These are phyloP conservation scores for Tieghemostelium lacteum DNA, from an alignment of 78 protist genomes.

Conservation along the genomic window DNA sequence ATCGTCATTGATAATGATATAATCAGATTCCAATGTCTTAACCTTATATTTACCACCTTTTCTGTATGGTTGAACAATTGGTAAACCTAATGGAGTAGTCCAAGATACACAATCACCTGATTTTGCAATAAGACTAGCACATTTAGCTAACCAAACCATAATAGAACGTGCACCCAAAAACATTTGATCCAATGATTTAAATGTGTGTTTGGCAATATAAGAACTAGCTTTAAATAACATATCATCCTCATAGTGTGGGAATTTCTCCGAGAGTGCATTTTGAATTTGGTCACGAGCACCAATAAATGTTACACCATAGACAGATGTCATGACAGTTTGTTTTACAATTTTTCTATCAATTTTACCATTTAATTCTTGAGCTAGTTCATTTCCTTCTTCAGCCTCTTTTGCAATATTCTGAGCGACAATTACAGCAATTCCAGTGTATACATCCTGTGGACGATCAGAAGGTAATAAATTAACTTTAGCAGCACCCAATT, in stretches of 20 bases:
- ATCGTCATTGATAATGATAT: constrained; percentile 10
- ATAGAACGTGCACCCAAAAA: constrained; percentile 85
- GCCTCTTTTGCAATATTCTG: constrained; percentile 17
- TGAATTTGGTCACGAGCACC: constrained; percentile 92
- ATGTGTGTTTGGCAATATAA: constrained; percentile 52
- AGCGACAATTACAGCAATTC: constrained; percentile 65
- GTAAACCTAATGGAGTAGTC: constrained; percentile 95
- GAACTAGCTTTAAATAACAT: constrained; percentile 7
- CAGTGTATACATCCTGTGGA: constrained; percentile 94
- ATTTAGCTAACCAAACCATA: constrained; percentile 89
- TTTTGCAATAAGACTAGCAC: constrained; percentile 73
- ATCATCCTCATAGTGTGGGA: constrained; percentile 25
- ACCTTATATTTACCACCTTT: constrained; percentile 26
- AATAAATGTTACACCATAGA: constrained; percentile 96
- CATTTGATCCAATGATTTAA: constrained; percentile 82
- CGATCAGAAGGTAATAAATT: constrained; percentile 81
- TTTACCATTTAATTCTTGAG: constrained; percentile 31
- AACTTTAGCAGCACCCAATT: constrained; percentile 88
- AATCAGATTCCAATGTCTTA: constrained; percentile 6
- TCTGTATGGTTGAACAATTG: constrained; percentile 92
- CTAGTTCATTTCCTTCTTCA: constrained; percentile 11
- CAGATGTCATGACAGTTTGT: constrained; percentile 97
- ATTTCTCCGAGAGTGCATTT: constrained; percentile 53
- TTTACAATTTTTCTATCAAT: constrained; percentile 93
- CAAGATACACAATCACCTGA: constrained; percentile 81